Evolutionary conservation across 225 moss, liverwort and hornwort species (phyloP).

Genomic region (Polytrichum commune): DNA sequence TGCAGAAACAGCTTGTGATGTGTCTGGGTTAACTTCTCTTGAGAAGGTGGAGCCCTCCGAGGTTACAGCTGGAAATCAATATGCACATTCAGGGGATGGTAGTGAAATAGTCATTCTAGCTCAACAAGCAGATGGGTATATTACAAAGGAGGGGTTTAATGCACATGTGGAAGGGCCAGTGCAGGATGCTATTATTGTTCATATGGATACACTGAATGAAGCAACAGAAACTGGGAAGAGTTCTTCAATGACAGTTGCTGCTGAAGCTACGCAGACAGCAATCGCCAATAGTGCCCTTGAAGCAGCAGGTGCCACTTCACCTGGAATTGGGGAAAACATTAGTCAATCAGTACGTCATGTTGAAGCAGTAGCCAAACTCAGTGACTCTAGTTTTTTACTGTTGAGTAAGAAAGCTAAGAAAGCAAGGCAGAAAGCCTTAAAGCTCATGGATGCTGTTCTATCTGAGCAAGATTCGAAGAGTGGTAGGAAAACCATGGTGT

Average conservation of each 20-base stretch:
- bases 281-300: no score
- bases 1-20: not conserved
- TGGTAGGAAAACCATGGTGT: no score
- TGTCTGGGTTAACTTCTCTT: not conserved
- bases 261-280: no score
- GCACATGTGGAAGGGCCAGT: not conserved
- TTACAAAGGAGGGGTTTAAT: not conserved
- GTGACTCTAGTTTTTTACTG: not conserved
- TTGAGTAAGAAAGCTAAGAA: slow-evolving; percentile 3
- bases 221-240: not conserved
- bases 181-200: not conserved
- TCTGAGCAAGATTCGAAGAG: no score
- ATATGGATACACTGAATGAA: not conserved
- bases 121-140: no score
- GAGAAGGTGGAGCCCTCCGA: not conserved
- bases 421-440: slow-evolving; percentile 1
- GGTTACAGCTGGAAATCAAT: not conserved
- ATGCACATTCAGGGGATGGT: not conserved
- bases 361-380: no score
- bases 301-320: no score
- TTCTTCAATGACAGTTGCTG: not conserved
- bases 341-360: no score
- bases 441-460: not conserved
- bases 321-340: no score
- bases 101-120: no score